Percentiles rank a stretch among this genome's conserved stretches.
Conservation (phyloP, 805 yeast genomes). For the Pichia californica region DNA sequence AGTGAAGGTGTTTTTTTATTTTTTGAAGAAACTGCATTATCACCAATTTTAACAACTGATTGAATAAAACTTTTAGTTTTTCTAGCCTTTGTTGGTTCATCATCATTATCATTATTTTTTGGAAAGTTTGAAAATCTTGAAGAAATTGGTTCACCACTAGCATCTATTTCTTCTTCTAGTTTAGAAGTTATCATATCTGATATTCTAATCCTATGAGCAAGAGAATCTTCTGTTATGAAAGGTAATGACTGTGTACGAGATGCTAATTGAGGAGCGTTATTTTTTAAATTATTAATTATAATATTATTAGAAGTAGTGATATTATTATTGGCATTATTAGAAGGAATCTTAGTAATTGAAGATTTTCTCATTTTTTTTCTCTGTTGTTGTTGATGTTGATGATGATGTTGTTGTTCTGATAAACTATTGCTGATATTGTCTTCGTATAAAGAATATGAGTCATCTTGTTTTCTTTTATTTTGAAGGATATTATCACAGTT, state of each 20-base stretch:
- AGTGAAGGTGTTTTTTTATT: constrained; percentile 6
- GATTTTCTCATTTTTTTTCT: constrained; percentile 2
- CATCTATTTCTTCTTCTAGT: constrained; percentile 14
- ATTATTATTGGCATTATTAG: constrained; percentile 3
- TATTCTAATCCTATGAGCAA: constrained; percentile 27
- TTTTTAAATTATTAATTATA: background rate
- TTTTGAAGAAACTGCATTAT: constrained; percentile 3
- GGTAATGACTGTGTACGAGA: constrained; percentile 33
- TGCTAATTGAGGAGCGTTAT: constrained; percentile 24
- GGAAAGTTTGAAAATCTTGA: constrained; percentile 28
- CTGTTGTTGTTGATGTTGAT: constrained; percentile 2
- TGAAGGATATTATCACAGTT: background rate
- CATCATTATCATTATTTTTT: constrained; percentile 17
- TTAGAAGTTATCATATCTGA: constrained; percentile 22
- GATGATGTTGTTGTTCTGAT: no score
- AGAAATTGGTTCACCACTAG: constrained; percentile 23
- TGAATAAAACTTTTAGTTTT: constrained; percentile 27
- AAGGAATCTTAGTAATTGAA: background rate
- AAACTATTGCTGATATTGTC: constrained; percentile 2
- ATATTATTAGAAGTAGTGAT: background rate
- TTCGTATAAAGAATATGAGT: constrained; percentile 8
- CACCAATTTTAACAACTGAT: constrained; percentile 28
- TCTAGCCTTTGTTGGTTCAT: constrained; percentile 26
- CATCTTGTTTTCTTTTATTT: constrained; percentile 1
- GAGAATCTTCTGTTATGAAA: constrained; percentile 25